Evolutionary conservation across 106 monocot species (phyloP).

Genomic region (Agapanthus africanus): DNA sequence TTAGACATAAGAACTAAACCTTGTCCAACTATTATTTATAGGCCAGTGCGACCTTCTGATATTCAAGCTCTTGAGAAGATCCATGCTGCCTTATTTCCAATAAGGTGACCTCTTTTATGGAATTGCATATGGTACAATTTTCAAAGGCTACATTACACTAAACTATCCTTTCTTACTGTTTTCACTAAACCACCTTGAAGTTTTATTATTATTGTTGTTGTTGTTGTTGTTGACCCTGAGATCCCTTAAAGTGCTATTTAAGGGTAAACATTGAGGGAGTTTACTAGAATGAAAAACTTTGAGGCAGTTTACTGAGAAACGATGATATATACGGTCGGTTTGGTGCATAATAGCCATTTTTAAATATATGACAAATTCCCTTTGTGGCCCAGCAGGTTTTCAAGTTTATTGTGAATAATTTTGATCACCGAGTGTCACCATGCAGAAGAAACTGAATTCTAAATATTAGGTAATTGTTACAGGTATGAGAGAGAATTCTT

Average conservation of each 20-base stretch:
- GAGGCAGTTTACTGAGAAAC: too few relatives aligned
- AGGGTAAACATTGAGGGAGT: too few relatives aligned
- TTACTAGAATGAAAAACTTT: too few relatives aligned
- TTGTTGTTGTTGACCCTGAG: too few relatives aligned
- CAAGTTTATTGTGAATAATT: neutral
- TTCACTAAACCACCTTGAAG: too few relatives aligned
- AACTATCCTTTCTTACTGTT: too few relatives aligned
- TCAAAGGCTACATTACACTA: too few relatives aligned
- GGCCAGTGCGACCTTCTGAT: conserved; percentile 83
- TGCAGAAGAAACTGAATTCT: neutral
- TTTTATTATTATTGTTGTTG: too few relatives aligned
- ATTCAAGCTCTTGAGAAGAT: conserved; percentile 72
- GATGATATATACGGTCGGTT: too few relatives aligned
- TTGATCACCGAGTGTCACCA: neutral
- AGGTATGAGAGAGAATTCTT: conserved; percentile 98
- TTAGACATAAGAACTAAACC: conserved; percentile 35
- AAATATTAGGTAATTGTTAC: conserved; percentile 1
- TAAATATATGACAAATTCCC: neutral
- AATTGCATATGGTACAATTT: neutral
- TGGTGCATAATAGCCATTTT: too few relatives aligned
- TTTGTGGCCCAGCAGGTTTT: neutral
- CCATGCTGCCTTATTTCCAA: conserved; percentile 87
- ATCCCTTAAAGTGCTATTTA: too few relatives aligned
- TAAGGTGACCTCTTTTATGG: conserved; percentile 82
- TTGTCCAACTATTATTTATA: conserved; percentile 63